Base-by-base conservation (phyloP, 805 yeast species). In the Lipomyces chichibuensis region DNA sequence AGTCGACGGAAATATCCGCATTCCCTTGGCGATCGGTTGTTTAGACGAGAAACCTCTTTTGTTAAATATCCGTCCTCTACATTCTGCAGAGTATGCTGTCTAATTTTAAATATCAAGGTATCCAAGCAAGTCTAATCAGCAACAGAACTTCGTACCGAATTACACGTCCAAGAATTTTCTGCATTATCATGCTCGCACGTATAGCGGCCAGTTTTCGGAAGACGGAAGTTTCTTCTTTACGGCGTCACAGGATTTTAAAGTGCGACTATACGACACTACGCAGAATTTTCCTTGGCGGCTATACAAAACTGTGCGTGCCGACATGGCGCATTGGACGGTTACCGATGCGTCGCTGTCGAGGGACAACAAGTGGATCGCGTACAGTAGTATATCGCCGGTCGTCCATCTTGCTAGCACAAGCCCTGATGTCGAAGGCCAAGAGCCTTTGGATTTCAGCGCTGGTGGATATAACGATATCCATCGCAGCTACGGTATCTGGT, bases 171-270 rank as follows among this genome's bases (percentile, higher is more conserved):
- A 43, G 55, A 29, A 51, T 8, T 53, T 29, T 32, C 57, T 69
- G 17, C 69, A 57, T 17, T 66, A 60, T 53, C 67, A 57, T 35
- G 71, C 67, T 11, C 73, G 75, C 13, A 66, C 74, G 13, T 75
- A 75, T 59, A 72, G 74, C 20, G 77, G 77, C 54, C 73, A 71
- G 62, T 75, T 74, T 59, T 73, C 76, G n/a, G 59, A 62, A 17
- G 76, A 75, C 55, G 77, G 77, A 7, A 58, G 66, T 32, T 63
- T 69, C 55, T 75, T 72, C 61, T 75, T 62, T 55, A 65, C 70
- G 25, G 72, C 72, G 11, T 64, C 75, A 2, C 75, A 74, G 55
- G 75, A 73, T 37, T 75, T 72, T 62, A 71, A 66, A 54, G 71
- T 75, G 6, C 66, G 73, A 17, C 25, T 74, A 20, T 74, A 65